A percentile compares a stretch with the other conserved stretches of the same genome.
These are phyloP conservation scores for Pythium myriotylum DNA, from an alignment of 352 stramenopile genomes.

Conservation along the genomic window DNA sequence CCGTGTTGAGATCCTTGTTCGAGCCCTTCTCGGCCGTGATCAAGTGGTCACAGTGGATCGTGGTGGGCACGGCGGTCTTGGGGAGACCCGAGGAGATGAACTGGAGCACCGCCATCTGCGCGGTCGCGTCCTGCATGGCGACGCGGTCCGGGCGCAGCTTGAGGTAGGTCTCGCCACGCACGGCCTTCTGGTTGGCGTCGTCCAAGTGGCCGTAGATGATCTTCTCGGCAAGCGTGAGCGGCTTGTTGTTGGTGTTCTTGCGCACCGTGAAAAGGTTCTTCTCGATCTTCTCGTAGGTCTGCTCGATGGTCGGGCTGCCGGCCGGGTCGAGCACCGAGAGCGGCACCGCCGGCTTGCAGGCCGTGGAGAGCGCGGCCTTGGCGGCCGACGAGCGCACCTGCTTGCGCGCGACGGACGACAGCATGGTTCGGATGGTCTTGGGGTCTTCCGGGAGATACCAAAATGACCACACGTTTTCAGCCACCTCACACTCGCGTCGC, in stretches of 20 bases:
- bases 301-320: constrained; percentile 91
- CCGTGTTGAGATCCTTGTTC: constrained; percentile 82
- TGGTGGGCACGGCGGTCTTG: constrained; percentile 92
- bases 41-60: constrained; percentile 95
- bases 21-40: constrained; percentile 94
- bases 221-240: constrained; percentile 93
- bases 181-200: constrained; percentile 77
- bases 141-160: constrained; percentile 93
- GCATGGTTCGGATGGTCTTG: constrained; percentile 49
- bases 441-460: constrained; percentile 58
- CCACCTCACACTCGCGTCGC: constrained; percentile 21
- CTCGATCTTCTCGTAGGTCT: constrained; percentile 93
- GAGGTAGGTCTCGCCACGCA: constrained; percentile 91
- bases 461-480: constrained; percentile 66
- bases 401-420: constrained; percentile 63
- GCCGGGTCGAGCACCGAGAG: constrained; percentile 90
- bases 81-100: constrained; percentile 94
- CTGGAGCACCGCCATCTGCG: constrained; percentile 95
- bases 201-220: constrained; percentile 96
- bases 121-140: constrained; percentile 94
- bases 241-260: constrained; percentile 89
- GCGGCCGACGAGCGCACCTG: constrained; percentile 64
- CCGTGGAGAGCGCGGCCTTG: constrained; percentile 78
- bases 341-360: constrained; percentile 72
- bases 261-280: constrained; percentile 89